Evolutionary conservation across 345 rosid genomes (phyloP).

Genomic region (Melastoma malabathricum): DNA sequence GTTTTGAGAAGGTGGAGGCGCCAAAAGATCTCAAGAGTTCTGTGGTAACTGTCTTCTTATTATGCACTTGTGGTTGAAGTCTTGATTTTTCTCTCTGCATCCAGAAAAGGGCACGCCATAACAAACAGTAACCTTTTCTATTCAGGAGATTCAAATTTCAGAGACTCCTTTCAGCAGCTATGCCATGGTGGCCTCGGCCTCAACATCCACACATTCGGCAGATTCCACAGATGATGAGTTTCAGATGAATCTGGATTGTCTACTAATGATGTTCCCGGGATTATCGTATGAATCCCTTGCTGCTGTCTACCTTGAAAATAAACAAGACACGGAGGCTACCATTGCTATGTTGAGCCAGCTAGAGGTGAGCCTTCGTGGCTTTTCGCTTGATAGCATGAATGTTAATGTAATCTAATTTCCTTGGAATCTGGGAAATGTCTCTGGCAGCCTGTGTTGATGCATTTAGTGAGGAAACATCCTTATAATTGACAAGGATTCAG

Average conservation of each 20-base stretch:
- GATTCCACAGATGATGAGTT: conserved; percentile 36
- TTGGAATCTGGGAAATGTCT: neutral
- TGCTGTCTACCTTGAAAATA: conserved; percentile 65
- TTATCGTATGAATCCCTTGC: conserved; percentile 56
- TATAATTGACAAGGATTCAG: too few relatives aligned
- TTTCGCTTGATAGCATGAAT: neutral
- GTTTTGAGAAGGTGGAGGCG: conserved; percentile 1
- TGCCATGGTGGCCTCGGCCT: conserved; percentile 19
- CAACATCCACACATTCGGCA: conserved; percentile 18
- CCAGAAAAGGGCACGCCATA: conserved; percentile 12
- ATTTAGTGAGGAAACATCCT: too few relatives aligned
- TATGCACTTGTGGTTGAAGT: conserved; percentile 15
- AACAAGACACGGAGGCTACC: conserved; percentile 58
- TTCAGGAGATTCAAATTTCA: conserved; percentile 6
- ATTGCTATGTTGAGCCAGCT: conserved; percentile 71
- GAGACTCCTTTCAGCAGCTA: neutral
- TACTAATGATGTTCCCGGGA: conserved; percentile 48
- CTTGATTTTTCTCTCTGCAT: conserved; percentile 13
- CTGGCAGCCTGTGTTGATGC: too few relatives aligned
- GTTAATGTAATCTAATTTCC: neutral
- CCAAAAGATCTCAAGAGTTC: conserved; percentile 12
- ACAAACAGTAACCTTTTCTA: conserved; percentile 10
- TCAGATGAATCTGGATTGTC: conserved; percentile 64
- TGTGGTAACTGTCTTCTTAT: conserved; percentile 18
- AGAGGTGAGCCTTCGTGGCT: conserved; percentile 34